These are phyloP conservation scores for Zasmidium angulare DNA, from an alignment of 2,329 filamentous ascomycete species.

Conservation along the genomic window DNA sequence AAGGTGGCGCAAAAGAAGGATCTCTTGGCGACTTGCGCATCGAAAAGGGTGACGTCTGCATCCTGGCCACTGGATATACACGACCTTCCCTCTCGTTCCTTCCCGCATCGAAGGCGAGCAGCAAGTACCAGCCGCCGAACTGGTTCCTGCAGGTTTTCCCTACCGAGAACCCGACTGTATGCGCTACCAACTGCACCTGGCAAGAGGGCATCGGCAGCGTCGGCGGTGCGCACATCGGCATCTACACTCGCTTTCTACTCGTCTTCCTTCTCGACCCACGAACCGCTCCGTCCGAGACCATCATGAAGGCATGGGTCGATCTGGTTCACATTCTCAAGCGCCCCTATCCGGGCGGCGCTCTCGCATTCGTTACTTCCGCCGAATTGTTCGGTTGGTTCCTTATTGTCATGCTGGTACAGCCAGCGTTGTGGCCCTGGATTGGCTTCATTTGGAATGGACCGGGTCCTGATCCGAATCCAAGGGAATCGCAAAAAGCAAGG, in stretches of 20 bases:
- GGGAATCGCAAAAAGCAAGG: slow-evolving; percentile 1
- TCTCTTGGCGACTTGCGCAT: slow-evolving; percentile 40
- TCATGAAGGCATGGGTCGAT: slow-evolving; percentile 85
- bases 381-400: slow-evolving; percentile 83
- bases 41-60: slow-evolving; percentile 72
- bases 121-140: slow-evolving; percentile 74
- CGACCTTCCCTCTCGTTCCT: slow-evolving; percentile 72
- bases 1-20: slow-evolving; percentile 23
- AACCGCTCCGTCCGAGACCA: slow-evolving; percentile 66
- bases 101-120: slow-evolving; percentile 68
- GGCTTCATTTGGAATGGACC: slow-evolving; percentile 74
- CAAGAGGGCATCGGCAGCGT: slow-evolving; percentile 77
- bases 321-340: slow-evolving; percentile 73
- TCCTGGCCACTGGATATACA: slow-evolving; percentile 80
- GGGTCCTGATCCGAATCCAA: slow-evolving; percentile 4
- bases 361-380: slow-evolving; percentile 86
- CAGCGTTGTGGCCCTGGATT: slow-evolving; percentile 88
- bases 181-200: slow-evolving; percentile 81
- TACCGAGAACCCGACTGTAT: slow-evolving; percentile 68
- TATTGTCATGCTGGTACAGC: slow-evolving; percentile 76
- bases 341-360: slow-evolving; percentile 68
- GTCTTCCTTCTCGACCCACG: slow-evolving; percentile 83
- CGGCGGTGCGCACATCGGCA: slow-evolving; percentile 84
- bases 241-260: slow-evolving; percentile 79
- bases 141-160: slow-evolving; percentile 90